phyloP scores from a whole-genome alignment of 1,284 basidiomycete genomes.

The Pseudozyma hubeiensis region DNA sequence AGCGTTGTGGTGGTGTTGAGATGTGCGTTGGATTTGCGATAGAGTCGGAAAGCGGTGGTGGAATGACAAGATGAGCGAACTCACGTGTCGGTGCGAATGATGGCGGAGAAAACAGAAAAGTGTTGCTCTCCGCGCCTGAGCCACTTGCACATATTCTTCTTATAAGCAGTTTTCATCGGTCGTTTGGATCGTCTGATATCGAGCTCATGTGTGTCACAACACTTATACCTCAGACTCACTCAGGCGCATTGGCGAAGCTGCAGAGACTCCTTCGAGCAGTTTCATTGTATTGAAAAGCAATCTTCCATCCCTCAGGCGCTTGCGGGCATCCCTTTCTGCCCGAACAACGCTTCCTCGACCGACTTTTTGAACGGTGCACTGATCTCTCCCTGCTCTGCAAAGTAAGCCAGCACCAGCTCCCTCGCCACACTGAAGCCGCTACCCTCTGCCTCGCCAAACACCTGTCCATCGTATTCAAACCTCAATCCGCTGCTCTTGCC shows the following conservation, averaged over 20 bases:
- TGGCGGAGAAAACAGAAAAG: background rate
- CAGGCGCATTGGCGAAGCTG: background rate
- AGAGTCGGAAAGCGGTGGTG: background rate
- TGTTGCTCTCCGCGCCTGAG: background rate
- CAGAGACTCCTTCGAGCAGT: too few species aligned
- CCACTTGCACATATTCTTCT: too few species aligned
- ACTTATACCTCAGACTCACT: background rate
- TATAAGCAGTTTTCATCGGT: too few species aligned
- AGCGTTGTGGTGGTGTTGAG: background rate
- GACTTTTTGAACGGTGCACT: conserved; percentile 45
- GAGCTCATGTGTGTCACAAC: background rate
- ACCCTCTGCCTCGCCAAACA: conserved; percentile 43
- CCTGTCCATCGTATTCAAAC: conserved; percentile 48
- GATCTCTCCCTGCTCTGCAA: conserved; percentile 60
- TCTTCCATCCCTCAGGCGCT: background rate
- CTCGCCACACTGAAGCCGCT: conserved; percentile 44
- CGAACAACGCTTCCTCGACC: conserved; percentile 26
- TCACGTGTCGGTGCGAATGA: background rate
- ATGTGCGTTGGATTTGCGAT: background rate
- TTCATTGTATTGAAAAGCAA: background rate
- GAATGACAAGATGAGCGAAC: background rate
- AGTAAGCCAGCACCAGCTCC: conserved; percentile 63
- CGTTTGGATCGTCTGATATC: too few species aligned
- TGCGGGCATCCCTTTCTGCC: conserved; percentile 4
- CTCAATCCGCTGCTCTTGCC: conserved; percentile 13